phyloP scores from a whole-genome alignment of 2,329 filamentous ascomycete genomes.

The Cladosporium velox region DNA sequence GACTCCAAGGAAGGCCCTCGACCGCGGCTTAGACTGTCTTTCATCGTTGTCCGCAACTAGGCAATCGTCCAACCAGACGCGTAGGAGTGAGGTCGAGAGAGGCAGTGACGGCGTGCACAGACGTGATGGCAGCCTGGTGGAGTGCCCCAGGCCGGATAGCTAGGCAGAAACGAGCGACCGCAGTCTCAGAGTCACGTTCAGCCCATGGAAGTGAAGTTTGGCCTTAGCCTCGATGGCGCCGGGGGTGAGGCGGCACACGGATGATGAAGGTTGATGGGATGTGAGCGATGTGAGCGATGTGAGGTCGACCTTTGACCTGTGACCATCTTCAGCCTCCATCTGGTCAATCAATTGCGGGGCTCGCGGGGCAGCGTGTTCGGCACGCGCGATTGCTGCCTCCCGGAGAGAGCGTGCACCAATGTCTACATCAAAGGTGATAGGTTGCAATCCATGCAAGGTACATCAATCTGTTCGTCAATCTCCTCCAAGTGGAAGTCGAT shows the following conservation, averaged over 20 bases:
- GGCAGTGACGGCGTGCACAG: conserved; percentile 6
- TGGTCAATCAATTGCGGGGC: neutral
- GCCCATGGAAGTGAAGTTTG: conserved; percentile 1
- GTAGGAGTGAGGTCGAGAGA: neutral
- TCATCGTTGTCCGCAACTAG: neutral
- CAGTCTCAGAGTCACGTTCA: neutral
- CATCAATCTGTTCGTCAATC: neutral
- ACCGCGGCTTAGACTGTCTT: neutral
- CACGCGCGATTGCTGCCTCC: neutral
- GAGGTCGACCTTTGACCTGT: neutral
- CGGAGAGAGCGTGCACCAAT: neutral
- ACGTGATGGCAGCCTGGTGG: neutral
- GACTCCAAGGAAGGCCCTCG: neutral
- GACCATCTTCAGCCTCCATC: neutral
- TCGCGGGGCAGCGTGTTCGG: neutral
- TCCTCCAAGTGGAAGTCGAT: neutral
- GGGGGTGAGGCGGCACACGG: neutral
- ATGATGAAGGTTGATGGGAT: neutral
- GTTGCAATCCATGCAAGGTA: neutral
- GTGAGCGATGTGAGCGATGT: neutral
- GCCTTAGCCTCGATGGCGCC: neutral
- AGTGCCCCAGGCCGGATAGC: neutral
- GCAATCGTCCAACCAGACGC: conserved; percentile 7
- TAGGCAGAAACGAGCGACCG: conserved; percentile 6
- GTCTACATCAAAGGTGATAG: neutral